Conservation (phyloP, 208 protist species). For the Leishmania tarentolae region DNA sequence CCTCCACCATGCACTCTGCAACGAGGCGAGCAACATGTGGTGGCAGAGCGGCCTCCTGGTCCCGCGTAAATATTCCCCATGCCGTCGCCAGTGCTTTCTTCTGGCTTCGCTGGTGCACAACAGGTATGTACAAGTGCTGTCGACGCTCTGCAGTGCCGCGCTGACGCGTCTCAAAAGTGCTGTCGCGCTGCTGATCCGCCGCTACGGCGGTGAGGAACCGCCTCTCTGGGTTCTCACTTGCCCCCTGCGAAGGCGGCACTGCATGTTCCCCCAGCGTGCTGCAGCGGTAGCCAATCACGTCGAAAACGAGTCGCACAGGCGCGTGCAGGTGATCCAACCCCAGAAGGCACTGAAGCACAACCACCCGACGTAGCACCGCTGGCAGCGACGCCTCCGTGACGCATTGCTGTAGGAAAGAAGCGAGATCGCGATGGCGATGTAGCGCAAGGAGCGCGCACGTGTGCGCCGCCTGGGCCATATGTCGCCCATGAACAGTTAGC, state of each 20-base stretch:
- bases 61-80: constrained; percentile 38
- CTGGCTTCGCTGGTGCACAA: constrained; percentile 41
- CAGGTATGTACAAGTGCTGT: constrained; percentile 53
- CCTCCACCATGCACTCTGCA: constrained; percentile 46
- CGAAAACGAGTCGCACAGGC: constrained; percentile 66
- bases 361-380: constrained; percentile 28
- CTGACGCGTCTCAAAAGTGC: constrained; percentile 46
- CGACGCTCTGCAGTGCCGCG: constrained; percentile 25
- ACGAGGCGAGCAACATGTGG: constrained; percentile 34
- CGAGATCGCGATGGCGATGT: background rate
- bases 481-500: constrained; percentile 13
- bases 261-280: background rate
- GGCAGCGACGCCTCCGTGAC: constrained; percentile 9
- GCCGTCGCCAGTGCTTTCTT: constrained; percentile 28
- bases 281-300: constrained; percentile 38
- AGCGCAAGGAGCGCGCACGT: constrained; percentile 8
- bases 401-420: background rate
- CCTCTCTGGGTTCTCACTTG: background rate
- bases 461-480: constrained; percentile 28
- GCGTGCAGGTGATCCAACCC: constrained; percentile 62
- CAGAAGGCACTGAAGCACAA: constrained; percentile 52
- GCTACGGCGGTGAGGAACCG: constrained; percentile 13
- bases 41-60: constrained; percentile 30
- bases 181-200: constrained; percentile 6
- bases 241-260: background rate